These are phyloP conservation scores for Candida pseudoviswanathii DNA, from an alignment of 1,139 yeast genomes.

Conservation along the genomic window DNA sequence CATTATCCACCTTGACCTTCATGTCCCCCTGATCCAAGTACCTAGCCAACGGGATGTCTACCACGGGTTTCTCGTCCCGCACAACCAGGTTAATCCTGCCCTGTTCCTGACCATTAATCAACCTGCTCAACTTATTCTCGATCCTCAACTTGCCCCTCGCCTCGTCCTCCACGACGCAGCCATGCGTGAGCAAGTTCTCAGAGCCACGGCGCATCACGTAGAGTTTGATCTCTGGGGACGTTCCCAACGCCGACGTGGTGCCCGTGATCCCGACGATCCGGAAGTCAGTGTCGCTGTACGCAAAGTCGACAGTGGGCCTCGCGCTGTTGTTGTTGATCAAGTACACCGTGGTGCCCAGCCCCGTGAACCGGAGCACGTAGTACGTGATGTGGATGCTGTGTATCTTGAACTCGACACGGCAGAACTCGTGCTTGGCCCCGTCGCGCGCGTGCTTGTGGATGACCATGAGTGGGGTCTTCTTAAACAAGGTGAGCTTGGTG, in stretches of 20 bases:
- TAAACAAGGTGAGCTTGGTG: constrained; percentile 28
- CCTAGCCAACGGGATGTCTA: constrained; percentile 35
- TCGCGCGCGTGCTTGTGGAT: constrained; percentile 21
- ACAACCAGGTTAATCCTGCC: constrained; percentile 13
- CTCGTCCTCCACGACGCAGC: constrained; percentile 17
- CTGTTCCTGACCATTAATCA: constrained; percentile 15
- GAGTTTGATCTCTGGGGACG: constrained; percentile 30
- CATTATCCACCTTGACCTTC: constrained; percentile 19
- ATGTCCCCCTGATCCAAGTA: constrained; percentile 32
- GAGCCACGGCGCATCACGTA: constrained; percentile 24
- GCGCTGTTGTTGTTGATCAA: constrained; percentile 35
- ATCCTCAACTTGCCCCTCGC: constrained; percentile 10
- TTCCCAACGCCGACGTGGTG: constrained; percentile 41
- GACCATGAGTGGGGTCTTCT: constrained; percentile 33
- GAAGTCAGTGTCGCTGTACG: constrained; percentile 30
- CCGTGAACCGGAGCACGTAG: constrained; percentile 31
- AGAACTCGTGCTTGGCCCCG: constrained; percentile 23
- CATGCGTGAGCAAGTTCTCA: constrained; percentile 28
- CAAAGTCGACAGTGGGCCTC: constrained; percentile 38
- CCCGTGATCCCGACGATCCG: constrained; percentile 41
- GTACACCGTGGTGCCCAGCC: constrained; percentile 13
- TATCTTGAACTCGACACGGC: constrained; percentile 37
- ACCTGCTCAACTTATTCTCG: constrained; percentile 12
- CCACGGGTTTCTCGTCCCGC: constrained; percentile 18
- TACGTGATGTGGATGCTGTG: constrained; percentile 37